Evolutionary conservation across 116 monocot genomes (phyloP).

Genomic region (Phalaenopsis hybrid): DNA sequence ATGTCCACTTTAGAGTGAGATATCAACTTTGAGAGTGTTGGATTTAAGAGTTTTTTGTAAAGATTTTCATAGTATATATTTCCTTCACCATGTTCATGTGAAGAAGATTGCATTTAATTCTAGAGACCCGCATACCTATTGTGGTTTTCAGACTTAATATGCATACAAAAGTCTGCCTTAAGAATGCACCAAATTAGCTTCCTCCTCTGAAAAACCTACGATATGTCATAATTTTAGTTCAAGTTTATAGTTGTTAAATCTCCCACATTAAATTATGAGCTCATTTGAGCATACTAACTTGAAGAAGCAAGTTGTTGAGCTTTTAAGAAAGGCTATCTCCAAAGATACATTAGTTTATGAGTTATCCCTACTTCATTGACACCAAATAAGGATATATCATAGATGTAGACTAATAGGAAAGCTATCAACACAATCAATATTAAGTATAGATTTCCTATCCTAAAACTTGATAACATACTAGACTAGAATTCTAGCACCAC

Average conservation of each 20-base stretch:
- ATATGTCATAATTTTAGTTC: background rate
- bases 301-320: background rate
- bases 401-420: no score
- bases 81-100: background rate
- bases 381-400: no score
- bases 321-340: no score
- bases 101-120: background rate
- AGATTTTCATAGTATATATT: background rate
- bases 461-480: no score
- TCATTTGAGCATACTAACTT: background rate
- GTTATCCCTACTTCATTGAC: no score
- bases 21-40: background rate
- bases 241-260: background rate
- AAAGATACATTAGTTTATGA: no score
- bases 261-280: background rate
- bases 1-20: no score
- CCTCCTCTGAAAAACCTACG: background rate
- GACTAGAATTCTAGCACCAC: no score
- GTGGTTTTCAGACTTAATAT: background rate
- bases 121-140: background rate
- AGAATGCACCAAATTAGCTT: background rate
- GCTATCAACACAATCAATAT: no score
- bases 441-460: no score
- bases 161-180: background rate
- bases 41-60: background rate